phyloP scores from a whole-genome alignment of 257 asterid species.

The Lycium ferocissimum region DNA sequence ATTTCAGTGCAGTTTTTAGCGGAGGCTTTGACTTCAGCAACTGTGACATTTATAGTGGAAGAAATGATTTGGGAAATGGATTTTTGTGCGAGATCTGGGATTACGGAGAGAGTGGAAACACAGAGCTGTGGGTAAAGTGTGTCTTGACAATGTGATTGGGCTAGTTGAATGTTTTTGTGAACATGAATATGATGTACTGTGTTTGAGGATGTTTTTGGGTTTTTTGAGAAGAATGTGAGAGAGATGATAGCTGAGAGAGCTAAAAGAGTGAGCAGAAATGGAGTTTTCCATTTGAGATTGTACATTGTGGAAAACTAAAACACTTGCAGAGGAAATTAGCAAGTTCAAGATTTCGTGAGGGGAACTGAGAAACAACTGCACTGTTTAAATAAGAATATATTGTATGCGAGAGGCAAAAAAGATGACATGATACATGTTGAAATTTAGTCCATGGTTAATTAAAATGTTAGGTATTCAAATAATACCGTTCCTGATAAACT shows the following conservation, averaged over 20 bases:
- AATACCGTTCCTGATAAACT: not conserved
- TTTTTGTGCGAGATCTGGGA: conserved; percentile 68
- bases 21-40: conserved; percentile 60
- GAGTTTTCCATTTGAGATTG: conserved; percentile 38
- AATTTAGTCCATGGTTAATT: not conserved
- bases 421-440: not conserved
- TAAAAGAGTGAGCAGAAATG: conserved; percentile 41
- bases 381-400: not conserved
- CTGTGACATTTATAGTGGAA: conserved; percentile 66
- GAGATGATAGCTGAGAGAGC: conserved; percentile 40
- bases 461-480: not conserved
- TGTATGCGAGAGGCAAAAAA: not conserved
- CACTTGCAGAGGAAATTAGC: not conserved
- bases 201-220: conserved; percentile 4
- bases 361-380: not conserved
- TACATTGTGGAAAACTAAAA: conserved; percentile 34
- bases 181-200: conserved; percentile 43
- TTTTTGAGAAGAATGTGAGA: conserved; percentile 39
- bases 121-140: conserved; percentile 79
- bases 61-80: conserved; percentile 75
- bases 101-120: conserved; percentile 61
- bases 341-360: not conserved
- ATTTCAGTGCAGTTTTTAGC: conserved; percentile 60
- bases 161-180: conserved; percentile 55
- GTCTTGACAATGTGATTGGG: conserved; percentile 66